Evolutionary conservation across 768 basidiomycete genomes (phyloP), one percentile per base, ranked within the genome.

Genomic region (Psilocybe tampanensis): DNA sequence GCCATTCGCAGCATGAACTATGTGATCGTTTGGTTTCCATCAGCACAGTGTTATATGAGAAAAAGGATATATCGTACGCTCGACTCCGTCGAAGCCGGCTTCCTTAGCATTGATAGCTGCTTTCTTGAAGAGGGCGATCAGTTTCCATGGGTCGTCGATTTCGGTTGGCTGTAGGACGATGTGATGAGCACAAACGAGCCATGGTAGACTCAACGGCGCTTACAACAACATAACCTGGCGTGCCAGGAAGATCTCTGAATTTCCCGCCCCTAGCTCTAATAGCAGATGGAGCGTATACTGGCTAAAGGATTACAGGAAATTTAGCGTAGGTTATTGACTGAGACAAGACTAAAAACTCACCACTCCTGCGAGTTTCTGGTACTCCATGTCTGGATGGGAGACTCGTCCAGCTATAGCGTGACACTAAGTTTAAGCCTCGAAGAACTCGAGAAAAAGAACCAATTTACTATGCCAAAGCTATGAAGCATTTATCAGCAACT

Each of bases 11-110:
- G 74, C 73, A 47, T 76, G 76, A 62, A 85, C 68, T 80, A 34
- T 1, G 23, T 26, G 22, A 52, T 22, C 34, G 55, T 3, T 15
- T 11, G 12, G 18, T 22, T 24, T 19, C 9, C 19, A 34, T 39
- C 8, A 50, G 5, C 5, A 29, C 29, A 29, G 9, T 5, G 44
- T 33, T 13, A 29, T 5, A 29, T 29, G 9, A 4, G 29, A 29
- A 29, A 42, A 0, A 49, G 33, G 12, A 22, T 32, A 53, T 9
- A 18, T 2, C 74, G 52, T 61, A 78, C 78, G 55, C 68, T 84
- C 81, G 21, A 83, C 76, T 5, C 82, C 82, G 59, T 85, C 83
- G 62, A 82, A 83, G 2, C 82, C 83, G n/a, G 80, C 80, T 47
- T 72, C 70, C 44, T 79, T 79, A 2, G 81, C 81, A 41, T 79